Evolutionary conservation across 1,139 yeast genomes (phyloP), one percentile per base, ranked within the genome.

Genomic region (Candida sp.): DNA sequence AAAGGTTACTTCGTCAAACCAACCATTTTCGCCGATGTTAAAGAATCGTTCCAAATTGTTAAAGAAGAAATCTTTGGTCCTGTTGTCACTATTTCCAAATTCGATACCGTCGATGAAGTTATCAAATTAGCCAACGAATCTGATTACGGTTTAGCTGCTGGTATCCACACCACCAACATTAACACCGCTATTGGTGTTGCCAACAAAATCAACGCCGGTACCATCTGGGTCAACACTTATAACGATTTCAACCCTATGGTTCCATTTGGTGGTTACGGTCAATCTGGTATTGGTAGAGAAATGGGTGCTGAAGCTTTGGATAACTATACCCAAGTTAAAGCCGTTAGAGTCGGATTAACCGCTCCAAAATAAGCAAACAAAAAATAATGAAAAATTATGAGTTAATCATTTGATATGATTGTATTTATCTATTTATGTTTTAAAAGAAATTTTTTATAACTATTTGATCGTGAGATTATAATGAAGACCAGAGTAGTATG

Each of bases 251-350:
- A 87, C 69, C 80, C 79, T 55, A 76, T 79, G 68, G 84, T 87
- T 62, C 90, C 91, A 64, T 84, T 84, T 60, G 96, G 96, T 61
- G 96, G 96, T 54, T 87, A 72, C 79, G 84, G 84, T 63, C 81
- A 84, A 68, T 85, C 95, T 48, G 96, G 96, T 70, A 81, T 86
- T 63, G 96, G 96, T 61, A 85, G 95, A 73, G 96, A 88, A 76
- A 82, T 88, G 84, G 96, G 96, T 66, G 74, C 73, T 51, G 90
- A 85, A 64, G 95, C 90, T 43, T 77, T 88, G 57, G 87, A 84
- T 55, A 85, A 84, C 79, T 88, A 88, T 77, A 79, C 87, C 50
- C 93, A 87, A 71, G 72, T 73, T 57, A 87, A 87, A 79, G 87
- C 95, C 48, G 91, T 86, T 53, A 80, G 87, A 79, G 72, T 79